Evolutionary conservation across 306 rosid species (phyloP).

Genomic region (Hippophae rhamnoides): DNA sequence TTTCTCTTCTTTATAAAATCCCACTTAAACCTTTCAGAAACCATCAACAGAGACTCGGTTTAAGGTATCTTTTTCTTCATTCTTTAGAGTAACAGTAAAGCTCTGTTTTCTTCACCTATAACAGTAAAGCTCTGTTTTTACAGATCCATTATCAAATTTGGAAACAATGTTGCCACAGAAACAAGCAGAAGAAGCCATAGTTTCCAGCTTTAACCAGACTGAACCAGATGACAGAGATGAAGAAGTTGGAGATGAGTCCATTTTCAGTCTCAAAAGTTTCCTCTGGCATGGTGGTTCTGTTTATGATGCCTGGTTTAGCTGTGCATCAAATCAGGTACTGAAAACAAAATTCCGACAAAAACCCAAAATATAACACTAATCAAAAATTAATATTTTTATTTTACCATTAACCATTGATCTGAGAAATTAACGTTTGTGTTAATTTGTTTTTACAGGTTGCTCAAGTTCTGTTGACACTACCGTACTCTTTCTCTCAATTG

Average conservation of each 20-base stretch:
- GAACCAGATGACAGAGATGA: too few relatives aligned
- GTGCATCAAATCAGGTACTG: neutral
- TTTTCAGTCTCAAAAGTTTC: too few relatives aligned
- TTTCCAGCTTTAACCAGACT: slow-evolving; percentile 20
- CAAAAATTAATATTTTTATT: neutral
- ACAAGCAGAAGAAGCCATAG: slow-evolving; percentile 57
- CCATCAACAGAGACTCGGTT: neutral
- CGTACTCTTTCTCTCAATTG: slow-evolving; percentile 68
- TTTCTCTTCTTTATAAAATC: slow-evolving; percentile 17
- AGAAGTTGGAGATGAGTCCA: too few relatives aligned
- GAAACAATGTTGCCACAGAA: slow-evolving; percentile 44
- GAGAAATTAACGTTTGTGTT: neutral
- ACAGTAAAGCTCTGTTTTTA: slow-evolving; percentile 8
- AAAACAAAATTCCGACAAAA: neutral
- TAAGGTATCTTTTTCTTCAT: neutral
- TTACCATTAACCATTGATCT: neutral
- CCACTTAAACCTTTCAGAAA: neutral
- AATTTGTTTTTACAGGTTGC: slow-evolving; percentile 50
- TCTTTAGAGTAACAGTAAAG: slow-evolving; percentile 11
- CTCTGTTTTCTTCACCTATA: neutral
- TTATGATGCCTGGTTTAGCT: too few relatives aligned
- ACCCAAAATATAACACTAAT: neutral
- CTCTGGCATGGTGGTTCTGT: too few relatives aligned
- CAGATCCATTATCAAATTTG: slow-evolving; percentile 22
- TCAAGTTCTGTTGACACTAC: slow-evolving; percentile 79